Percentiles rank a stretch among this genome's conserved stretches.
Evolutionary conservation across 306 rosid genomes (phyloP).

Genomic region (Trifolium fragiferum): DNA sequence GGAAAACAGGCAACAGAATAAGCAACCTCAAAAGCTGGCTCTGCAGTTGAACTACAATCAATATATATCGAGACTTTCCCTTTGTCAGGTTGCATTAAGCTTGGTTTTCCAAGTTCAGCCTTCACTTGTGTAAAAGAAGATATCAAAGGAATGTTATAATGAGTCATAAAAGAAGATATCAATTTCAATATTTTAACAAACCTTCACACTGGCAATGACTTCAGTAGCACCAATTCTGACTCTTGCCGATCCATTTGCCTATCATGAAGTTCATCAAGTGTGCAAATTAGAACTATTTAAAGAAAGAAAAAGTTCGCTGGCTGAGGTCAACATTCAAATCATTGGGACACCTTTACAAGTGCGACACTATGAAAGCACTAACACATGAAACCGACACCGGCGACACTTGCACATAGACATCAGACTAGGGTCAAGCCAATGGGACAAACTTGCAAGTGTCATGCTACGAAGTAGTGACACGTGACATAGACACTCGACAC

Average conservation of each 20-base stretch:
- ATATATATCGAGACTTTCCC: constrained; percentile 72
- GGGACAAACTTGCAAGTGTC: background rate
- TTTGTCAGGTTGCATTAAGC: constrained; percentile 66
- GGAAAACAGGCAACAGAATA: constrained; percentile 14
- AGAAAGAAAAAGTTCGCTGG: background rate
- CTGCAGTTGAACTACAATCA: constrained; percentile 83
- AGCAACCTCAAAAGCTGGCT: constrained; percentile 74
- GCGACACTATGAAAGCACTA: background rate
- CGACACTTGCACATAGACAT: background rate
- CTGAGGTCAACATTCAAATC: background rate
- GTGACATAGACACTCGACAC: background rate
- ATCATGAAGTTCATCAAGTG: constrained; percentile 38
- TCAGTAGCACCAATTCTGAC: constrained; percentile 80
- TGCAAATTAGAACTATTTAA: constrained; percentile 9
- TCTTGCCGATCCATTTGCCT: constrained; percentile 92
- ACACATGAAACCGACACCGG: background rate
- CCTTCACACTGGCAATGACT: constrained; percentile 91
- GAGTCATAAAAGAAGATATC: constrained; percentile 20
- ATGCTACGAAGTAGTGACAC: background rate
- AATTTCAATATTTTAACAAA: constrained; percentile 40
- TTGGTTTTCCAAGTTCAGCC: constrained; percentile 95
- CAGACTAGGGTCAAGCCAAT: background rate
- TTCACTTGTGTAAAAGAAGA: constrained; percentile 55
- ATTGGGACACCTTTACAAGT: background rate
- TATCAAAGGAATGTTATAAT: constrained; percentile 4